phyloP scores from a whole-genome alignment of 495 filamentous ascomycete genomes.

The Wilcoxina mikolae region DNA sequence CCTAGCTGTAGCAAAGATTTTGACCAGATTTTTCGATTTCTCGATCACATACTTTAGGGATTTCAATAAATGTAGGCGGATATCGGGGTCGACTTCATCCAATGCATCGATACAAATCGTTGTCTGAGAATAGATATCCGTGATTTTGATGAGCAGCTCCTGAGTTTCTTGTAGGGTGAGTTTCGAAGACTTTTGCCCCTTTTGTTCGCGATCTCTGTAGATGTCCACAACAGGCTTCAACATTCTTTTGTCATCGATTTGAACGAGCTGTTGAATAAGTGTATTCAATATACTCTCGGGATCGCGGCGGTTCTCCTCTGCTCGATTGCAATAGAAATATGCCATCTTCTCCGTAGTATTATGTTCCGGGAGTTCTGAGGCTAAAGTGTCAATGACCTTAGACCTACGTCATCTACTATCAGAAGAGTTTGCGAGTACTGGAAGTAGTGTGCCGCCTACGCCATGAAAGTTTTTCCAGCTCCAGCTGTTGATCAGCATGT shows the following conservation, averaged over 20 bases:
- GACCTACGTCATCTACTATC: too few species aligned
- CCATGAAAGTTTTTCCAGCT: too few species aligned
- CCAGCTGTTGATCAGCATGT: too few species aligned
- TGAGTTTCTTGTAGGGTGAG: background rate
- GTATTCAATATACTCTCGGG: slow-evolving; percentile 5
- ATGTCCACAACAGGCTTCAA: background rate
- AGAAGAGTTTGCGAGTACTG: too few species aligned
- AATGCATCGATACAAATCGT: slow-evolving; percentile 18
- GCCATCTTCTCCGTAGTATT: background rate
- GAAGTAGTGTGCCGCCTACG: too few species aligned
- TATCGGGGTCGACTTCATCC: slow-evolving; percentile 12
- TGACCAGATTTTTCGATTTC: slow-evolving; percentile 8
- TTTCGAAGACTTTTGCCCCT: background rate
- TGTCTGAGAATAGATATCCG: slow-evolving; percentile 7
- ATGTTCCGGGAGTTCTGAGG: too few species aligned
- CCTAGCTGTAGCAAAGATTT: slow-evolving; percentile 19
- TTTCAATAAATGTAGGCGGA: slow-evolving; percentile 3
- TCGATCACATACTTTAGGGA: slow-evolving; percentile 7
- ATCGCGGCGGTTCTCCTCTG: slow-evolving; percentile 1
- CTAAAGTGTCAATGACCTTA: background rate
- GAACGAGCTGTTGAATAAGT: slow-evolving; percentile 10
- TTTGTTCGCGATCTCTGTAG: background rate
- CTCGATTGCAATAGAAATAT: slow-evolving; percentile 16
- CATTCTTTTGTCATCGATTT: background rate
- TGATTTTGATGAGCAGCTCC: slow-evolving; percentile 2